These are phyloP conservation scores for Trichomonas vaginalis DNA, from an alignment of 208 protist genomes.

Conservation along the genomic window DNA sequence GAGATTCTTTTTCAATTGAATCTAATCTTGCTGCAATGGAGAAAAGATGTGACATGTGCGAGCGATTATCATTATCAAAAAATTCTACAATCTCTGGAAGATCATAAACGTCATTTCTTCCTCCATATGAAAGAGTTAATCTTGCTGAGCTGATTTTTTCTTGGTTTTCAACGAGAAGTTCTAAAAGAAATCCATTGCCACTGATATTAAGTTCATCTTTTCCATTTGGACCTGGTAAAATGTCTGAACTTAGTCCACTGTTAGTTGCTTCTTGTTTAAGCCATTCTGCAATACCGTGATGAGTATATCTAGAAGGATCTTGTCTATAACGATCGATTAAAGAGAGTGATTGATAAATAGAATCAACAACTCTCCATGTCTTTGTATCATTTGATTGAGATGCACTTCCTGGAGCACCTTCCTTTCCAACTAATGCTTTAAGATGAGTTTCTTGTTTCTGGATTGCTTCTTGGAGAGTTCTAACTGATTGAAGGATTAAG, in stretches of 20 bases:
- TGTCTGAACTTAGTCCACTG: background rate
- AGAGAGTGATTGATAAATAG: background rate
- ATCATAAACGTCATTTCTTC: background rate
- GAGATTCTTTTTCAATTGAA: background rate
- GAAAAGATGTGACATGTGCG: background rate
- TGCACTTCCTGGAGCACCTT: background rate
- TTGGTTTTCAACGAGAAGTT: background rate
- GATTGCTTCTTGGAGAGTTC: slow-evolving; percentile 1
- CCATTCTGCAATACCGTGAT: background rate
- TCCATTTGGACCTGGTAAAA: background rate
- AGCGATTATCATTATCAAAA: background rate
- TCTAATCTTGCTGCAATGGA: background rate
- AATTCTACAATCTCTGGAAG: background rate
- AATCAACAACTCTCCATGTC: background rate
- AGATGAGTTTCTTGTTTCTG: background rate
- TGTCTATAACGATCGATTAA: background rate
- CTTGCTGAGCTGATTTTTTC: background rate
- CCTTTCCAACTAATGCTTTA: background rate
- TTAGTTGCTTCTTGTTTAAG: slow-evolving; percentile 8
- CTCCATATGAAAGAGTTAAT: background rate
- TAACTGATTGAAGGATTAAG: background rate
- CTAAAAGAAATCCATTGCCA: background rate
- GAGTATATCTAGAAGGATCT: background rate
- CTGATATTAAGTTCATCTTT: background rate
- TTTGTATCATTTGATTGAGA: background rate